Base-by-base conservation (phyloP, 192 early-diverging fungal species). In the Spinellus fusiger region DNA sequence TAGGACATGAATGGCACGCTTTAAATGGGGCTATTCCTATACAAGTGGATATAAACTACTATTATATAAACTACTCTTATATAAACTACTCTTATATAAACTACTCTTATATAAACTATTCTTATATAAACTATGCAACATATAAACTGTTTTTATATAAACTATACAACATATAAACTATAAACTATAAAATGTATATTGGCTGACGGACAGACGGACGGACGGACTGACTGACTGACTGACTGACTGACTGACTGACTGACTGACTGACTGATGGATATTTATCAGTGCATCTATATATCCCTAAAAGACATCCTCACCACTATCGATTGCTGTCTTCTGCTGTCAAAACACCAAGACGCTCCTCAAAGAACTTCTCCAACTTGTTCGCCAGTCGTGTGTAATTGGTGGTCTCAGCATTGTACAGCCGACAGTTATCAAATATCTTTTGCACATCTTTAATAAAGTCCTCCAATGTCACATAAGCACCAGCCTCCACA, bases 341-440 rank as follows among this genome's bases (percentile, higher is more conserved):
- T n/a, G 40, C 40, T 44, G 59, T 61, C 59, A 46, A 50, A 23
- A 61, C 87, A 61, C 76, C 77, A 27, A 91, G 66, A 37, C 85
- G 80, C 48, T 93, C 86, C 48, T 82, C 80, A 73, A 91, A 93
- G 40, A 84, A 92, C 67, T 81, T 80, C 66, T 93, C 92, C 16
- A 93, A 68, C 31, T 73, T 70, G 53, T 74, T 85, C 5, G 92
- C 92, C 32, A 87, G 93, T 55, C 87, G 84, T 60, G 83, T 82
- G 78, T 96, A 97, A 34, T 78, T 79, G 4, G 92, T 93, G 25
- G 81, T 75, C 61, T 93, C 89, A 38, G 87, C 89, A 62, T 99
- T 99, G 73, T 98, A 99, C 12, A 79, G 80, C 59, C 86, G 79
- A 70, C 92, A 93, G 71, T 99, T 99, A 54, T 89, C 77, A 69